Evolutionary conservation across 768 basidiomycete species (phyloP), one percentile per base, ranked within the genome.

Genomic region (Agaricus blazei): DNA sequence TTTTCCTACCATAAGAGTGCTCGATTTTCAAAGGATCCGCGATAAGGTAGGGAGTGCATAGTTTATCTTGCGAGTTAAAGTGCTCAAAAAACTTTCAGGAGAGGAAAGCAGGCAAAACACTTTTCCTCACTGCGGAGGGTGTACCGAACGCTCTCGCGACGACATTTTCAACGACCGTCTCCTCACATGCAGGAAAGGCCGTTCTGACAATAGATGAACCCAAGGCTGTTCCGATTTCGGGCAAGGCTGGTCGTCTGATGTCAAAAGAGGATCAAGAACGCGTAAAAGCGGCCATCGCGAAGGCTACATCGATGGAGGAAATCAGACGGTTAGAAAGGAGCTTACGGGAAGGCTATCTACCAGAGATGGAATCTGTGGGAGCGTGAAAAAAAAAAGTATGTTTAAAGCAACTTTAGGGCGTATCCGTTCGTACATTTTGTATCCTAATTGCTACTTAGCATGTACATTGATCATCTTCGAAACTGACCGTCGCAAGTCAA

Each of bases 1-100:
- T 75, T 78, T 93, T 77, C 84, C 87, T 70, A 80, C 81, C 67
- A 80, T 96, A 67, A 85, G 93, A 80, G 89, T 93, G 74, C 79
- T 96, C 67, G 93, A 96, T 82, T 96, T 91, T 74, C 89, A 93
- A 80, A 85, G 93, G 73, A 90, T 96, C 65, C 85, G 88, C 69
- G 92, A 94, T 71, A 93, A 93, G 84, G 93, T 93, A 76, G 77
- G 86, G 75, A 69, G 69, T 65, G 69, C 72, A 68, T 70, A 69
- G 62, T 63, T 52, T 65, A 52, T 57, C 49, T 28, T 31, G 60
- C 60, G 58, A 34, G 19, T 36, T 52, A 19, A 23, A 29, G 28
- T 48, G 26, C 46, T 46, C 41, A 43, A 28, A 29, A 48, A 11
- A 2, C 4, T 46, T 42, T 58, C 67, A 94, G 92, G 93, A 96